phyloP scores from a whole-genome alignment of 768 basidiomycete genomes.

The Amanita fuliginea region DNA sequence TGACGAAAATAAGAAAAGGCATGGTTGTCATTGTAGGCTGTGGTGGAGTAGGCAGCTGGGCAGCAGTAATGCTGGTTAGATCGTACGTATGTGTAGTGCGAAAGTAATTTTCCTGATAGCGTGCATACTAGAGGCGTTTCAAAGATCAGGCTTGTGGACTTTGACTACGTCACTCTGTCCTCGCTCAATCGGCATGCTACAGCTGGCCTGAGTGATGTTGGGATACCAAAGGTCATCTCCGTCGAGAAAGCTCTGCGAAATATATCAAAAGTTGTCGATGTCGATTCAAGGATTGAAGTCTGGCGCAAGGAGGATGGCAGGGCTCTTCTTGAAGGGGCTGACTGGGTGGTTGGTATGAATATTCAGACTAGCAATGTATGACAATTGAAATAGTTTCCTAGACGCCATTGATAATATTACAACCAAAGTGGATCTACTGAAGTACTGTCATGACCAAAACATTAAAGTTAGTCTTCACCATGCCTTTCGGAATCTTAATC shows the following conservation, averaged over 20 bases:
- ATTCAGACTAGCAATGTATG: conserved; percentile 3
- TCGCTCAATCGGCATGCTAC: conserved; percentile 94
- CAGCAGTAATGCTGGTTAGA: conserved; percentile 84
- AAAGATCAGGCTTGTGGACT: conserved; percentile 77
- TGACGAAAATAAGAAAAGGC: conserved; percentile 63
- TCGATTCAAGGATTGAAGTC: conserved; percentile 75
- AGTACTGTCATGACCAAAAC: conserved; percentile 69
- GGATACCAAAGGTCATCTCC: conserved; percentile 82
- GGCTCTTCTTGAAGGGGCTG: conserved; percentile 64
- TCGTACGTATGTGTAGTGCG: conserved; percentile 47
- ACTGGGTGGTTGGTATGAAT: conserved; percentile 83
- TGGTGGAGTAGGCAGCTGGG: conserved; percentile 96
- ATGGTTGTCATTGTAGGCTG: conserved; percentile 87
- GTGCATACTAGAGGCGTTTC: conserved; percentile 47
- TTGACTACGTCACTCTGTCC: conserved; percentile 92
- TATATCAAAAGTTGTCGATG: conserved; percentile 78
- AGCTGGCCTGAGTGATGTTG: conserved; percentile 82
- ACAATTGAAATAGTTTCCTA: conserved; percentile 11
- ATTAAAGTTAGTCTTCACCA: conserved; percentile 51
- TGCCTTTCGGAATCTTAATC: background rate
- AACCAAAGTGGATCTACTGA: conserved; percentile 90
- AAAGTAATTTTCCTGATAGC: background rate
- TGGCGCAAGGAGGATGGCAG: conserved; percentile 82
- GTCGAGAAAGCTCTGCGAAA: conserved; percentile 57
- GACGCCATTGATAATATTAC: conserved; percentile 98